Evolutionary conservation across 768 basidiomycete genomes (phyloP), one percentile per base, ranked within the genome.

Genomic region (Scleroderma citrinum): DNA sequence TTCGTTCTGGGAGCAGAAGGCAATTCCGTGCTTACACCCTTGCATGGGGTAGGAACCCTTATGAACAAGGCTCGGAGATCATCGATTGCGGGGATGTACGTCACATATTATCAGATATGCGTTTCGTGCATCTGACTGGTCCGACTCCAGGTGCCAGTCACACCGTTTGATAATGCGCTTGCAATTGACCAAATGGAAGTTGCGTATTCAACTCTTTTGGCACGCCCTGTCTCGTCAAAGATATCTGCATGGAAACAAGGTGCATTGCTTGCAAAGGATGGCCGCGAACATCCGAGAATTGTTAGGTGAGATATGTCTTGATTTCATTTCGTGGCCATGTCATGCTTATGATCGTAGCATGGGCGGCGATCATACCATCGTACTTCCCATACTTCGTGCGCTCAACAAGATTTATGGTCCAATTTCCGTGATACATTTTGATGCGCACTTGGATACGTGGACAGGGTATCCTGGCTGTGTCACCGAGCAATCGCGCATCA

Each of bases 341-440:
- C 52, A 47, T 48, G 32, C 24, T 10, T 16, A 2, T 31, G 39
- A 31, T 5, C 36, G 40, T 44, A 65, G 64, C 47, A 71, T 89
- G 24, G 92, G 92, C 21, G 92, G 92, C 6, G 92, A 93, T 59
- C 92, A 93, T 64, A 90, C 90, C 13, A 87, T 92, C 54, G 90
- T 85, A 7, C 76, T 92, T 16, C 89, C 91, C 7, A 91, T 93
- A 56, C 76, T 94, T 13, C 83, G 89, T 39, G 78, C 91, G 14
- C 68, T 94, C 37, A 68, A 86, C 69, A 81, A 81, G 59, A 74
- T 86, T 21, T 91, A 93, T 61, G 91, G 90, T 1, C 86, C 87
- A 0, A 76, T 89, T 47, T 83, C 83, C 31, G 85, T 88, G 39
- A 87, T 92, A 40, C 91, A 92, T 61, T 90, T 92, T 53, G 89